Conservation (phyloP, 2,329 filamentous ascomycete species). For the Rhinocladiella similis region DNA sequence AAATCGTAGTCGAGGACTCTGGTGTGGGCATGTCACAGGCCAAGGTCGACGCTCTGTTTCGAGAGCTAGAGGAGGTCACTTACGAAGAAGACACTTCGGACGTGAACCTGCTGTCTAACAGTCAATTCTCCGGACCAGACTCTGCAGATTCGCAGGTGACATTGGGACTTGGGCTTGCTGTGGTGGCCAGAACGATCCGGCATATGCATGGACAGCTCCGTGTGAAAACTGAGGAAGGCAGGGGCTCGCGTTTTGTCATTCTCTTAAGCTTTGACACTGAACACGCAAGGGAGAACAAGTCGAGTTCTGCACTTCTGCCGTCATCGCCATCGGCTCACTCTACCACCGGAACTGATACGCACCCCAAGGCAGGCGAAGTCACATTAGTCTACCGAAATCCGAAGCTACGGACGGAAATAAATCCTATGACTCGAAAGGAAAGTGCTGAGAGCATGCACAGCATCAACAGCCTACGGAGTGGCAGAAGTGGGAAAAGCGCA, state of each 20-base stretch:
- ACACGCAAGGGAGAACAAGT: constrained; percentile 34
- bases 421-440: constrained; percentile 28
- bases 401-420: constrained; percentile 27
- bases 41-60: constrained; percentile 61
- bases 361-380: constrained; percentile 38
- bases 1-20: constrained; percentile 75
- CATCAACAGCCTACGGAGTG: constrained; percentile 31
- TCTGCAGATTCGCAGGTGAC: constrained; percentile 48
- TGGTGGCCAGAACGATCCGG: constrained; percentile 82
- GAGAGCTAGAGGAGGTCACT: constrained; percentile 67
- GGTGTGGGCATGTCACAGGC: constrained; percentile 63
- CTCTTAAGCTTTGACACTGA: constrained; percentile 72
- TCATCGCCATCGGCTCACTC: neutral
- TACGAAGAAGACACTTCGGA: constrained; percentile 60
- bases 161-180: constrained; percentile 78
- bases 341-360: constrained; percentile 21
- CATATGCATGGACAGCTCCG: constrained; percentile 89
- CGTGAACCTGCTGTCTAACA: constrained; percentile 58
- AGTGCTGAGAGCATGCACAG: constrained; percentile 38
- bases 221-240: constrained; percentile 78
- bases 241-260: constrained; percentile 79
- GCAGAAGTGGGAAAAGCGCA: constrained; percentile 27
- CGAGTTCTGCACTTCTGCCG: neutral
- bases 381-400: constrained; percentile 34
- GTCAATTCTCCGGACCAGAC: constrained; percentile 36